Base-by-base conservation (phyloP, 768 basidiomycete genomes). In the Tephrocybe sp. region DNA sequence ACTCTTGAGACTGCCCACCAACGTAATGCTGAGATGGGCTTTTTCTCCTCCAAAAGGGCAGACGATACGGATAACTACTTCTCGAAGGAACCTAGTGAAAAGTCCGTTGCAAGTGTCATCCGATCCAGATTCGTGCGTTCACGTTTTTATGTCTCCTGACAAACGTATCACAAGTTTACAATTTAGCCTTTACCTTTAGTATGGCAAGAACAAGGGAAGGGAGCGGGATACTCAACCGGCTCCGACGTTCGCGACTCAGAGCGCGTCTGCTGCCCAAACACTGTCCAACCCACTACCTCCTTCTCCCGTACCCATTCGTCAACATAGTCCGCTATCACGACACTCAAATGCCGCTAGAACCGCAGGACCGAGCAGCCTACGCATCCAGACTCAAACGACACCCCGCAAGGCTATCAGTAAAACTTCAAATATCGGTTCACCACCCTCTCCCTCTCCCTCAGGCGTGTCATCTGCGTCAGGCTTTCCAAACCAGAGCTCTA, bases 101-200 rank as follows among this genome's bases (percentile, higher is more conserved):
- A 68, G 65, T 77, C 79, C 25, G 78, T 84, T 50, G 74, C 80
- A 24, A 72, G 77, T 53, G 79, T 80, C 61, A 80, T 83, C 45
- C 79, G 82, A 60, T 83, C 82, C 60, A 75, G 83, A 66, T 81
- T 84, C 59, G 81, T 83, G 57, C 60, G 80, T 76, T 23, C 44
- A 64, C 52, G 56, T 52, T 54, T 54, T 60, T 60, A 48, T 34
- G 50, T 37, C 28, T 46, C 40, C 39, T 45, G 34, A 46, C 37
- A 37, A 41, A 43, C 28, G 47, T 28, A 45, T 41, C 40, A 46
- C 45, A 55, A 47, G 49, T 56, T 53, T 21, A 54, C 57, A 51
- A 50, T 58, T 46, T 53, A 57, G 57, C 45, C 39, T 53, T 51
- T 51, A 41, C 21, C 37, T 57, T 48, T 51, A 83, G 81, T 81